Base-by-base conservation (phyloP, 352 stramenopile genomes). In the Phytophthora brassicae region DNA sequence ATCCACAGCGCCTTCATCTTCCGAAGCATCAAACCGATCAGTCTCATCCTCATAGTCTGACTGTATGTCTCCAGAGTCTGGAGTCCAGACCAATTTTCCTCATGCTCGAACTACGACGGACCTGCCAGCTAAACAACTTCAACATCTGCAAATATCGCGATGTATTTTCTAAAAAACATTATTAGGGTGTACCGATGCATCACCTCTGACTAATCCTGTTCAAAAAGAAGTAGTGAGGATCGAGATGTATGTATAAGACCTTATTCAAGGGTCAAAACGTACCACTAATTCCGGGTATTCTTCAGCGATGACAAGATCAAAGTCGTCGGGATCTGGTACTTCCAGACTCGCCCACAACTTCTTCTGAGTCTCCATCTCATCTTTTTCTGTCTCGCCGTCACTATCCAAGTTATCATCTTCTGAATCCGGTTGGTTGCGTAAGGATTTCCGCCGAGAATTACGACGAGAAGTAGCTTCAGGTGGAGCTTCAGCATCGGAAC, bases 271-370 rank as follows among this genome's bases (percentile, higher is more conserved):
- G 24, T 66, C 59, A 66, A 47, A 22, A 68, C 64, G 51, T 60
- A 74, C 68, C 64, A 86, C 68, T 48, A 88, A 24, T 45, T 79
- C 60, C 17, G 79, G 70, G 39, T 65, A 88, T 17, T 55, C 43
- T 44, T 80, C 35, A 16, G 66, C 64, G 23, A 88, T 69, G 9
- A 81, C 59, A 22, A 64, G 64, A 46, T 88, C 79, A 39, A 79
- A 79, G 46, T 73, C 51, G 28, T 60, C 56, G 26, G 51, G 13
- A 24, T 71, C 47, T 14, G 66, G 66, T 8, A 75, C 66, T 12
- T 47, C 42, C 2, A 78, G 58, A 35, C 55, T 64, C 13, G 47
- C 31, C 61, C 56, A 72, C 28, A 75, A 36, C 17, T 66, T 64
- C 26, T 64, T 69, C 28, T 48, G 42, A 24, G 29, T 36, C 23